phyloP scores from a whole-genome alignment of 139 green algal species.

The Microglena sp. region DNA sequence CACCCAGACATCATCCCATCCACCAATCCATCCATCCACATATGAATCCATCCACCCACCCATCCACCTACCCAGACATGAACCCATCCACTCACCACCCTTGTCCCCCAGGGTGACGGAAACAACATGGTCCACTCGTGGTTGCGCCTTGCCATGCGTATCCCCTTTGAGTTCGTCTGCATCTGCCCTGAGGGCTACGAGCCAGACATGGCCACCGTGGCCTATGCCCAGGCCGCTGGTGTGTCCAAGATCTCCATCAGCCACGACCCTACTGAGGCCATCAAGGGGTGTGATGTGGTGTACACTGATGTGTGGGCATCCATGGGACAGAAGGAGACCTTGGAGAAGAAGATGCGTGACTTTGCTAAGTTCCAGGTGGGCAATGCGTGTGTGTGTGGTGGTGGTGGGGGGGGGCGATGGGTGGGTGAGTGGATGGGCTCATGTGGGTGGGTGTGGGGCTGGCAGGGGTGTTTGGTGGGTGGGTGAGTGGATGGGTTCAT shows the following conservation, averaged over 20 bases:
- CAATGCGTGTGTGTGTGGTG: constrained; percentile 1
- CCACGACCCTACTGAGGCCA: constrained; percentile 19
- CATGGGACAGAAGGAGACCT: constrained; percentile 98
- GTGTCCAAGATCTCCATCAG: constrained; percentile 28
- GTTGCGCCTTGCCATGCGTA: constrained; percentile 75
- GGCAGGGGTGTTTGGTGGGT: too few species aligned
- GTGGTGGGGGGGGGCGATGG: constrained; percentile 7
- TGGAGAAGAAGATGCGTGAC: constrained; percentile 57
- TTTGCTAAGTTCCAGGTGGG: constrained; percentile 86
- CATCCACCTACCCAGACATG: too few species aligned
- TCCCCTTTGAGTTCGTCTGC: constrained; percentile 90
- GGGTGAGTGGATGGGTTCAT: too few species aligned
- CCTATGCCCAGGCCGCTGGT: constrained; percentile 30
- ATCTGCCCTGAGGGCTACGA: constrained; percentile 86
- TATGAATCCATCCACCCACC: too few species aligned
- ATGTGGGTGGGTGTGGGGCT: too few species aligned
- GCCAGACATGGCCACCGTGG: constrained; percentile 79
- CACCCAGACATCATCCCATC: too few species aligned
- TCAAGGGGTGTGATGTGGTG: constrained; percentile 63
- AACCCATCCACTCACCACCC: too few species aligned
- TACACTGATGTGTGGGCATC: constrained; percentile 98
- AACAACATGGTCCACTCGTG: constrained; percentile 98
- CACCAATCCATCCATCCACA: too few species aligned
- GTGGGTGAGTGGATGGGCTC: too few species aligned
- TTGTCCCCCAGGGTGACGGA: too few species aligned